Evolutionary conservation across 2,329 filamentous ascomycete genomes (phyloP), one percentile per base, ranked within the genome.

Genomic region (Ophiostoma pallidulum): DNA sequence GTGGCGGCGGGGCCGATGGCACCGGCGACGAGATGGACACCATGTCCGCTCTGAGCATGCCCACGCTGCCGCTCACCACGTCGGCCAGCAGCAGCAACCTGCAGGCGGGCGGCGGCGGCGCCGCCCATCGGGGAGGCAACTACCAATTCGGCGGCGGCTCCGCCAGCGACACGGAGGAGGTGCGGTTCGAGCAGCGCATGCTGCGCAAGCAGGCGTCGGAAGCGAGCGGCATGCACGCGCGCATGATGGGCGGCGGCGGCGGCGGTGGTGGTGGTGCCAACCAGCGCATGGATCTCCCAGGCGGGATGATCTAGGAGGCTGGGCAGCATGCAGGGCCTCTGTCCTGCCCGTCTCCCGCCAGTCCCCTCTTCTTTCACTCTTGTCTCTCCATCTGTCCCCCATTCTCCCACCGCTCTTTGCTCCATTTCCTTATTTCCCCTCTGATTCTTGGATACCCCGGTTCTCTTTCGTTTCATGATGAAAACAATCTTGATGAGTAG

Each of bases 141-240:
- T 41, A 61, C 56, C 47, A 54, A 51, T 22, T 33, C 6, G n/a
- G n/a, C n/a, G 10, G 61, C 58, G 45, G 59, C 56, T 2, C 48
- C 13, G 42, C 54, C 12, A 63, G 59, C 45, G 67, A 72, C 24
- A 67, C 72, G n/a, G 68, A 72, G 14, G 64, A 65, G 8, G 56
- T 54, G 12, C 63, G 56, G 20, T 51, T 60, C 8, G 65, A 64
- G 35, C 64, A 64, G 28, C 66, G 67, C 35, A 61, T 64, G 26
- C 59, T 72, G 29, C 68, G 69, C 47, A 71, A 73, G 56, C 60
- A 66, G 19, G 62, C 61, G 4, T 65, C 65, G 41, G 71, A 75
- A 43, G 63, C 61, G 20, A 62, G 61, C 22, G 50, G 48, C 19
- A 35, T 53, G 41, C 51, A 50, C 32, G 41, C 37, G 37, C 51